These are phyloP conservation scores for Phialophora expanda DNA, from an alignment of 2,329 filamentous ascomycete genomes.

Conservation along the genomic window DNA sequence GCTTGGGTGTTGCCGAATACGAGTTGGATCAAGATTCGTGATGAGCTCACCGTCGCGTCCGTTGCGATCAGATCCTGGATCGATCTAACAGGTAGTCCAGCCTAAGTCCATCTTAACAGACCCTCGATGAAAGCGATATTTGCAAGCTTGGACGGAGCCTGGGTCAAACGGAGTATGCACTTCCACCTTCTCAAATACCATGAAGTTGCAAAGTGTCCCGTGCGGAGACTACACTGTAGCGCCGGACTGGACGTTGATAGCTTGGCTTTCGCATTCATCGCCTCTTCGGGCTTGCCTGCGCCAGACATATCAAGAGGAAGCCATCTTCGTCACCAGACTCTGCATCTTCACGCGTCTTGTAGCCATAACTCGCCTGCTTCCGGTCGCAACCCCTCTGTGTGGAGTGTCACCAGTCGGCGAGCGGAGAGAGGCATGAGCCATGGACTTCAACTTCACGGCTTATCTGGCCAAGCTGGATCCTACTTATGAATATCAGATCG, in stretches of 20 bases:
- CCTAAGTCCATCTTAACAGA: background rate
- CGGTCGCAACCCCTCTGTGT: background rate
- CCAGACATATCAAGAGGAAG: background rate
- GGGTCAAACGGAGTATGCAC: no score
- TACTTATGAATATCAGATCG: constrained; percentile 5
- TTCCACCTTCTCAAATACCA: no score
- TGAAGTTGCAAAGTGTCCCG: no score
- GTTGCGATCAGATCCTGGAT: no score
- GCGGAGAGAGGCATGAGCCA: background rate
- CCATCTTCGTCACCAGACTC: background rate
- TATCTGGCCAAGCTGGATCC: constrained; percentile 18
- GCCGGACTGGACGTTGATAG: no score
- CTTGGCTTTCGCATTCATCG: background rate
- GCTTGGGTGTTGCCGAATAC: constrained; percentile 53
- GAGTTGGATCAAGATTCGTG: constrained; percentile 43
- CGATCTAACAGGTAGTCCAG: background rate
- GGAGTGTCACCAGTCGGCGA: background rate
- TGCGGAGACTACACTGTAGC: no score
- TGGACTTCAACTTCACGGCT: constrained; percentile 19
- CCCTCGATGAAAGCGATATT: no score
- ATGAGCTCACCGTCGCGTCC: background rate
- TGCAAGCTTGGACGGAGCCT: no score
- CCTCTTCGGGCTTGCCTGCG: background rate
- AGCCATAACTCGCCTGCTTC: background rate
- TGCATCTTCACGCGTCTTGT: background rate